Evolutionary conservation across 352 stramenopile genomes (phyloP).

Genomic region (Phytophthora kernoviae): DNA sequence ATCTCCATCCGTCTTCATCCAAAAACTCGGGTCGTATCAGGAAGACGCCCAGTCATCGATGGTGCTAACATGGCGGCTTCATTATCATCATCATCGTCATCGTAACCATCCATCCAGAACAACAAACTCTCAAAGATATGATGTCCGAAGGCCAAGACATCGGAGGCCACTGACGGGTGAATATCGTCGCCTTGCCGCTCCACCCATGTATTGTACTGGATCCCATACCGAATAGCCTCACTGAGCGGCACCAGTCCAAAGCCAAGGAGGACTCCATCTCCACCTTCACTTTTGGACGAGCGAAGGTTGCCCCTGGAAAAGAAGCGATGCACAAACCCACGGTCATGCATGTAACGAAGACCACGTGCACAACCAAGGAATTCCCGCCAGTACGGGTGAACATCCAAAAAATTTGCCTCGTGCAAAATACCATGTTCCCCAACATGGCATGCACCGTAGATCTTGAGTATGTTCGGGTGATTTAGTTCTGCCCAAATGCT

Average conservation of each 20-base stretch:
- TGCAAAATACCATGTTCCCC: conserved; percentile 23
- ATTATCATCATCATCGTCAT: conserved; percentile 4
- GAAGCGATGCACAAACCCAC: neutral
- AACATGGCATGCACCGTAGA: conserved; percentile 34
- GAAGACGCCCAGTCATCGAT: neutral
- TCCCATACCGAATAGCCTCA: conserved; percentile 10
- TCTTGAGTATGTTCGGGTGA: conserved; percentile 32
- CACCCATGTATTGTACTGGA: conserved; percentile 20
- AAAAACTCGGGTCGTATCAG: conserved; percentile 9
- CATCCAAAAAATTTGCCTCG: conserved; percentile 15
- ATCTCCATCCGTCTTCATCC: conserved; percentile 8
- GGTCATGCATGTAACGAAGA: neutral
- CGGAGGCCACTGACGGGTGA: conserved; percentile 1
- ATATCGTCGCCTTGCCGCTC: neutral
- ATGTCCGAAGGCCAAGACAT: conserved; percentile 14
- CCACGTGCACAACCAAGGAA: conserved; percentile 1
- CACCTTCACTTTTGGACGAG: neutral
- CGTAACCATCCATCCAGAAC: too few species aligned
- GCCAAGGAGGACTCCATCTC: conserved; percentile 11
- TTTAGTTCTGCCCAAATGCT: conserved; percentile 22
- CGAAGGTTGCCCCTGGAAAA: neutral
- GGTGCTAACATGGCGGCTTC: neutral
- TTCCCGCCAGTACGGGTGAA: neutral
- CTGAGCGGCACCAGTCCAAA: conserved; percentile 18
- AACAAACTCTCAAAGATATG: conserved; percentile 12